Percentiles rank a stretch among this genome's conserved stretches.
These are phyloP conservation scores for Sedum album DNA, from an alignment of 164 flowering plant species.

Conservation along the genomic window DNA sequence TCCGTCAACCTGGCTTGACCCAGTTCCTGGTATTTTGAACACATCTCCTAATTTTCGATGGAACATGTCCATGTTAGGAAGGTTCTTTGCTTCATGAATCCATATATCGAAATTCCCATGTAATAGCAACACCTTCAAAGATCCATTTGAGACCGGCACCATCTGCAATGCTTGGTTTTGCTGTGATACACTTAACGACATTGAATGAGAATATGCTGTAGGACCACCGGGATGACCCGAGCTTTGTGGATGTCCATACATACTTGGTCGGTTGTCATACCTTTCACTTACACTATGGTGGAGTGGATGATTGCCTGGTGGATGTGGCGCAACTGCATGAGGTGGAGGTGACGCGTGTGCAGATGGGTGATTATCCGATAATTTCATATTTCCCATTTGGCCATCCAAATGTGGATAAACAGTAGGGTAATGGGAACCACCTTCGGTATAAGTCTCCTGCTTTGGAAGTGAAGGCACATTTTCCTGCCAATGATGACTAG, in stretches of 20 bases:
- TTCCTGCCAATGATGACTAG: constrained; percentile 29
- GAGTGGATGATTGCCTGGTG: constrained; percentile 8
- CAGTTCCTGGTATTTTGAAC: constrained; percentile 44
- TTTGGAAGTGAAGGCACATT: constrained; percentile 16
- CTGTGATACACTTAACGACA: constrained; percentile 24
- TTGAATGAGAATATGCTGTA: constrained; percentile 18
- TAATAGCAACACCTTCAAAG: constrained; percentile 67
- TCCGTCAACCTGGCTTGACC: background rate
- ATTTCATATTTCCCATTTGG: constrained; percentile 30
- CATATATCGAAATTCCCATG: constrained; percentile 89
- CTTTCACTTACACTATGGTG: constrained; percentile 21
- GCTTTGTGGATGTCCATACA: constrained; percentile 34
- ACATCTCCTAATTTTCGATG: constrained; percentile 68
- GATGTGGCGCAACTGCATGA: constrained; percentile 16
- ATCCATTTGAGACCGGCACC: constrained; percentile 47
- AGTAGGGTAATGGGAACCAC: constrained; percentile 16
- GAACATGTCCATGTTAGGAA: constrained; percentile 96
- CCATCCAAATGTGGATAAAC: constrained; percentile 51
- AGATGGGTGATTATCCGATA: constrained; percentile 30
- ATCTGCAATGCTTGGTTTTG: constrained; percentile 39
- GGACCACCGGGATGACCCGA: constrained; percentile 19
- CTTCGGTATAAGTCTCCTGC: constrained; percentile 2
- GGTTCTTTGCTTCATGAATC: constrained; percentile 67
- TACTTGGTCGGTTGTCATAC: constrained; percentile 15
- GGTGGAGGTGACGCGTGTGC: constrained; percentile 33